A percentile compares a stretch with the other conserved stretches of the same genome.
These are phyloP conservation scores for Lojkania enalia DNA, from an alignment of 2,329 filamentous ascomycete species.

Conservation along the genomic window DNA sequence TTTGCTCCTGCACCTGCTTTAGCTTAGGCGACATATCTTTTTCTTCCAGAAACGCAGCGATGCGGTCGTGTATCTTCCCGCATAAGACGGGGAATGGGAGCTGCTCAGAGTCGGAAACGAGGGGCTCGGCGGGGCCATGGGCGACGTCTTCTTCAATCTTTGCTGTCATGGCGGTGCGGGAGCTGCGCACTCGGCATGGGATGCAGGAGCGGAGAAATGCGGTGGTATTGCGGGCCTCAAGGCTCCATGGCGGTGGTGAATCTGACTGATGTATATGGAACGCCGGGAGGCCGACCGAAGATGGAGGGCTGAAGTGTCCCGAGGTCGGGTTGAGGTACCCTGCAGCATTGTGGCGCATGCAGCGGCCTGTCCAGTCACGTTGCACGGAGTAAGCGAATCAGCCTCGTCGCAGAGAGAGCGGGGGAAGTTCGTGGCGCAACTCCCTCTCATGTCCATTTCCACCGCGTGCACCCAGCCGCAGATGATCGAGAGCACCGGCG, in stretches of 20 bases:
- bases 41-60: slow-evolving; percentile 68
- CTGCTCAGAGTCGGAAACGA: slow-evolving; percentile 45
- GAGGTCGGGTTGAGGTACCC: no score
- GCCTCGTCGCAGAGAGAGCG: no score
- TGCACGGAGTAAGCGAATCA: no score
- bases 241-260: neutral
- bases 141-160: slow-evolving; percentile 10
- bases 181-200: slow-evolving; percentile 40
- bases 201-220: slow-evolving; percentile 16
- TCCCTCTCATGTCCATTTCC: no score
- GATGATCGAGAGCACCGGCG: no score
- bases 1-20: slow-evolving; percentile 71
- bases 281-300: neutral
- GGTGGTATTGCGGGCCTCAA: neutral
- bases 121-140: slow-evolving; percentile 30
- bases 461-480: no score
- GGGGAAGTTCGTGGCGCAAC: no score
- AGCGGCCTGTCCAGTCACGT: no score
- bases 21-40: slow-evolving; percentile 61
- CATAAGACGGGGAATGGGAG: slow-evolving; percentile 53
- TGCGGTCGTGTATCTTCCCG: slow-evolving; percentile 59
- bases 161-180: slow-evolving; percentile 41
- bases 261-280: no score
- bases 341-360: no score
- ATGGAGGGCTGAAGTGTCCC: no score